phyloP scores from a whole-genome alignment of 225 moss, liverwort and hornwort genomes.

The Ulota crispa region DNA sequence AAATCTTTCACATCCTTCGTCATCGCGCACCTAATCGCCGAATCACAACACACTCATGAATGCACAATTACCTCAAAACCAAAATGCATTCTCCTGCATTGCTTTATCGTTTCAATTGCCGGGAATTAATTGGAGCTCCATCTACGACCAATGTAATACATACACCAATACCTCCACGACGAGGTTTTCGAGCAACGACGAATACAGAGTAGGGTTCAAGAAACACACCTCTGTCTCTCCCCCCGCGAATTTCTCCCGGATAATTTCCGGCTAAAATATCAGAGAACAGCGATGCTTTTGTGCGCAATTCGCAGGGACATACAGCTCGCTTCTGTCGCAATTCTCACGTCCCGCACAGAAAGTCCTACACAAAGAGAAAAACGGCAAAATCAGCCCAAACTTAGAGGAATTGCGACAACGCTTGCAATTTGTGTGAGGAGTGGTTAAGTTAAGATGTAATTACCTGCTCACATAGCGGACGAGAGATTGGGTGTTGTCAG shows the following conservation, averaged over 20 bases:
- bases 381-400: not conserved
- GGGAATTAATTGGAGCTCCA: not conserved
- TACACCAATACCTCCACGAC: not conserved
- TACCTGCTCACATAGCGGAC: not conserved
- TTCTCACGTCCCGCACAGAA: not conserved
- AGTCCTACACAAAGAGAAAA: not conserved
- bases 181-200: not conserved
- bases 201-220: constrained; percentile 14
- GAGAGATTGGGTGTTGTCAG: not conserved
- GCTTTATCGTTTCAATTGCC: not conserved
- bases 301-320: constrained; percentile 5
- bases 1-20: constrained; percentile 28
- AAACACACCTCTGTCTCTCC: constrained; percentile 16
- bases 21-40: constrained; percentile 25
- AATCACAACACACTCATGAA: not conserved
- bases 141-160: not conserved
- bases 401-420: not conserved
- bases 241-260: not conserved
- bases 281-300: not conserved
- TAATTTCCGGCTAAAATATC: not conserved
- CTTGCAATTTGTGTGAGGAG: not conserved
- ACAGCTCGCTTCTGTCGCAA: not conserved
- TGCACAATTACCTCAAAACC: not conserved
- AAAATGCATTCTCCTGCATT: not conserved
- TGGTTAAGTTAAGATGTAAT: no score